Percentiles rank a stretch among this genome's conserved stretches.
Conservation (phyloP, 1,139 yeast genomes). For the Martiniozyma asiatica region DNA sequence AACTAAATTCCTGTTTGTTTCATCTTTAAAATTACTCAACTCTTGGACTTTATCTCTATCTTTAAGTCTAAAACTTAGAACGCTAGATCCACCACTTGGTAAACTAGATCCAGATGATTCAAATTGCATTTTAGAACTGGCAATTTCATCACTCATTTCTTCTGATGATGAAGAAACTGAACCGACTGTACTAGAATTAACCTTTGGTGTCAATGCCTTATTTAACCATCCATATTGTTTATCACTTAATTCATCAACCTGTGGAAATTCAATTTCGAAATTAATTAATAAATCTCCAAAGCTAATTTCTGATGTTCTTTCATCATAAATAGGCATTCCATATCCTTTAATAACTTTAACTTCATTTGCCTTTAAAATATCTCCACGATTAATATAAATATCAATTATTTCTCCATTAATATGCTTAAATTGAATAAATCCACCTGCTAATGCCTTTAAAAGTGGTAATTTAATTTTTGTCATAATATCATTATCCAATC, state of each 20-base stretch:
- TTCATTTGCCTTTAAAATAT: conserved; percentile 32
- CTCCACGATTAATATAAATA: conserved; percentile 32
- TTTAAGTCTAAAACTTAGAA: too few species aligned
- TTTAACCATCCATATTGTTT: conserved; percentile 28
- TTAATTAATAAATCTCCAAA: conserved; percentile 38
- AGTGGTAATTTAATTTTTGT: conserved; percentile 37
- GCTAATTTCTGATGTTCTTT: conserved; percentile 15
- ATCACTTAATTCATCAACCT: conserved; percentile 24
- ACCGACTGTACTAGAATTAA: too few species aligned
- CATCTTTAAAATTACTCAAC: too few species aligned
- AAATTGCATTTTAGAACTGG: too few species aligned
- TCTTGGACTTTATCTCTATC: too few species aligned
- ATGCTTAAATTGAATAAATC: conserved; percentile 31
- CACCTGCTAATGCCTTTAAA: conserved; percentile 45
- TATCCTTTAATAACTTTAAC: conserved; percentile 36
- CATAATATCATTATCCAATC: conserved; percentile 35
- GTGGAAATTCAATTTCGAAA: conserved; percentile 43
- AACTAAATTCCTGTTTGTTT: too few species aligned
- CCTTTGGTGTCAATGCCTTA: conserved; percentile 11
- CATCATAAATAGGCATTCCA: conserved; percentile 55
- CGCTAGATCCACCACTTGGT: too few species aligned
- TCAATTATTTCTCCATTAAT: conserved; percentile 35
- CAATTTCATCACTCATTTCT: too few species aligned
- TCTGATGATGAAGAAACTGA: too few species aligned
- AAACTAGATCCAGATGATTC: too few species aligned